phyloP scores from a whole-genome alignment of 768 basidiomycete genomes.

The Pleurotus eryngii region DNA sequence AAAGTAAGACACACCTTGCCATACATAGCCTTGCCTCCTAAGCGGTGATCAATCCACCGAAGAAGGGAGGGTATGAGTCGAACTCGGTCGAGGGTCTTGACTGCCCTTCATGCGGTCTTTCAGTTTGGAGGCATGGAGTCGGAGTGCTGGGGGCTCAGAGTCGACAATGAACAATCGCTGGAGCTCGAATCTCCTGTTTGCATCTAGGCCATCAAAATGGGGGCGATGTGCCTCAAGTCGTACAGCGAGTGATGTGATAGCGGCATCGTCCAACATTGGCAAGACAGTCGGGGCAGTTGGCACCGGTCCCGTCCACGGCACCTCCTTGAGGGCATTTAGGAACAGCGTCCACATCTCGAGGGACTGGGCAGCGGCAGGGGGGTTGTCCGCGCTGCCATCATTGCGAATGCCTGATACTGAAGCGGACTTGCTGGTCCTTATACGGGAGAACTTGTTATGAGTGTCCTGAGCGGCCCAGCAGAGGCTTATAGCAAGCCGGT shows the following conservation, averaged over 20 bases:
- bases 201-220: background rate
- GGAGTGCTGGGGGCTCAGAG: background rate
- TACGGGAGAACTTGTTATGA: background rate
- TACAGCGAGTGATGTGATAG: background rate
- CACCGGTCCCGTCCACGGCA: too few relatives aligned
- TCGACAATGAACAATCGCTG: background rate
- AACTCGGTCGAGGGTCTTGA: too few relatives aligned
- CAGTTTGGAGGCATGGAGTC: too few relatives aligned
- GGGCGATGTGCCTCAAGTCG: background rate
- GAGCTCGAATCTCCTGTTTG: background rate
- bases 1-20: too few relatives aligned
- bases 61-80: too few relatives aligned
- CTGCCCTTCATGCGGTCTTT: too few relatives aligned
- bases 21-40: too few relatives aligned
- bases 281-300: too few relatives aligned
- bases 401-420: too few relatives aligned
- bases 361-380: background rate
- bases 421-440: too few relatives aligned
- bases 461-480: background rate
- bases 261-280: background rate
- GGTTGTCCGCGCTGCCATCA: background rate
- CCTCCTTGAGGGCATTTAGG: background rate
- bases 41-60: too few relatives aligned
- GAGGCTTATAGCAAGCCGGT: too few relatives aligned
- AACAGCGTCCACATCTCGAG: background rate